phyloP scores from a whole-genome alignment of 1,139 yeast species.

The Scheffersomyces segobiensis region DNA sequence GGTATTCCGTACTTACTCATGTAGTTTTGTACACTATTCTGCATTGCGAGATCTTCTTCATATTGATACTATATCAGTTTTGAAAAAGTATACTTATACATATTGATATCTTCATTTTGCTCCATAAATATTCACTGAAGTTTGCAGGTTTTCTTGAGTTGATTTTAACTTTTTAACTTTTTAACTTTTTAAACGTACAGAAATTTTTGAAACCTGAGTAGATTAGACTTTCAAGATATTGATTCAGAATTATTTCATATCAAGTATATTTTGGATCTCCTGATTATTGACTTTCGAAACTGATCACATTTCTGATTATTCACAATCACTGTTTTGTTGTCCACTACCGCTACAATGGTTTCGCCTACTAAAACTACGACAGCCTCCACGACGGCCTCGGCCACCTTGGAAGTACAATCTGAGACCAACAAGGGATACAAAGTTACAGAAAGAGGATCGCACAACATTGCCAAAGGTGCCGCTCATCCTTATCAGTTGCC shows the following conservation, averaged over 20 bases:
- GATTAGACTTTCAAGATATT: not conserved
- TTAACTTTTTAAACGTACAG: not conserved
- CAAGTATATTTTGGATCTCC: not conserved
- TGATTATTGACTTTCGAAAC: not conserved
- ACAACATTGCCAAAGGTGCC: constrained; percentile 52
- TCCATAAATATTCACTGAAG: not conserved
- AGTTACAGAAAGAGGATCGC: constrained; percentile 40
- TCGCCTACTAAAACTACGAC: not conserved
- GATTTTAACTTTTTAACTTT: not conserved
- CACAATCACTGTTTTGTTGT: not conserved
- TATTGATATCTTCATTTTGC: not conserved
- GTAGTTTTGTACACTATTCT: not conserved
- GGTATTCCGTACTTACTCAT: not conserved
- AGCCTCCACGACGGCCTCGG: not conserved
- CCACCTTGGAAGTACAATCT: not conserved
- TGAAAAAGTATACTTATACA: no score
- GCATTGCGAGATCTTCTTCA: not conserved
- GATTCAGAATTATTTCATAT: not conserved
- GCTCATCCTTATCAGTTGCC: constrained; percentile 54
- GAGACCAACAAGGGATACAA: constrained; percentile 33
- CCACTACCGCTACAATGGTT: not conserved
- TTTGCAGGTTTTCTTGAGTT: not conserved
- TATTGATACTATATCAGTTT: not conserved
- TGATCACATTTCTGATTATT: not conserved
- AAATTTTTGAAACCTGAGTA: not conserved